Evolutionary conservation across 208 protist genomes (phyloP), one percentile per base, ranked within the genome.

Genomic region (Acanthamoeba sp.): DNA sequence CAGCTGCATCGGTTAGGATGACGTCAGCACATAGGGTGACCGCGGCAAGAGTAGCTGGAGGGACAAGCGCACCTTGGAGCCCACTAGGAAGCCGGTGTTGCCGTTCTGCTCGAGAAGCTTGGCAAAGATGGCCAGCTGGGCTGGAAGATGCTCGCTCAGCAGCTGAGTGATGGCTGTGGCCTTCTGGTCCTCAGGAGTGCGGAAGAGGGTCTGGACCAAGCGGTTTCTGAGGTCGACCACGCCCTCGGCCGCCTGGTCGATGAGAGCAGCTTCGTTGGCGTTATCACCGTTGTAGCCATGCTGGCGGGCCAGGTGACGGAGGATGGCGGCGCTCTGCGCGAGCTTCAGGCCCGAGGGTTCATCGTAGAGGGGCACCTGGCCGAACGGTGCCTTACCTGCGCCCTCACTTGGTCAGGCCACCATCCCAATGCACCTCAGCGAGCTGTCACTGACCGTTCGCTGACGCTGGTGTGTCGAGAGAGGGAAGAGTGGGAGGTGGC

Each of bases 21-120:
- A 59, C 52, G 64, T 73, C 64, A 32, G n/a, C 34, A 73, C 9
- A 36, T 6, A 59, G 18, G 18, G 6, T 12, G 1, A 57, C 52
- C 1, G 9, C 4, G 6, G 2, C 64, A 73, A 6, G n/a, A 18
- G 64, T 73, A 18, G 7, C 9, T 36, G 64, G 1, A 3, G n/a
- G 62, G 62, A 7, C 4, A 27, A 20, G 64, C 7, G 64, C 9
- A 73, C 64, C 87, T 93, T 93, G 88, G 20, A 36, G 55, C 88
- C 88, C 42, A 93, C 88, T 40, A 93, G 64, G 62, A 57, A 93
- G 27, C 88, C 88, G 40, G 27, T 93, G 84, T 71, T 55, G 88
- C 88, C 88, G 50, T 78, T 93, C 59, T 80, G 42, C 62, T 71
- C 88, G 5, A 93, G 36, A 10, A 78, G 62, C n/a, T 50, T 48